These are phyloP conservation scores for Voacanga thouarsii DNA, from an alignment of 257 asterid genomes.

Conservation along the genomic window DNA sequence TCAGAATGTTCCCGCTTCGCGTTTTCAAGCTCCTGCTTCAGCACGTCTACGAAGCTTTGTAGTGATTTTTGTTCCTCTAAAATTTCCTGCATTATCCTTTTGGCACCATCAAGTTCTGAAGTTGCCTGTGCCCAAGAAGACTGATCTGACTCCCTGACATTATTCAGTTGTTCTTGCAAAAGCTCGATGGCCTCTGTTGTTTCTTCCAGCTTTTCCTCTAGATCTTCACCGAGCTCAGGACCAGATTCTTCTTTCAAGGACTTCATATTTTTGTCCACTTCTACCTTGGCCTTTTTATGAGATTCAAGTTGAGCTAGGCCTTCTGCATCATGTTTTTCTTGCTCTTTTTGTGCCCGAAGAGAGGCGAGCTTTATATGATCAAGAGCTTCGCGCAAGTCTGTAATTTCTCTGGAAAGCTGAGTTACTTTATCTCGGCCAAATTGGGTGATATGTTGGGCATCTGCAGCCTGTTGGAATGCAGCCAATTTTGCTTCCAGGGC, in stretches of 20 bases:
- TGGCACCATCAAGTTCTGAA: conserved; percentile 46
- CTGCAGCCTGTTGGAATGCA: conserved; percentile 57
- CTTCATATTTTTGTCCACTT: conserved; percentile 35
- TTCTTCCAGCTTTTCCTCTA: conserved; percentile 55
- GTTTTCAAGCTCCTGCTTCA: conserved; percentile 39
- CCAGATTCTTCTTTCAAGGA: conserved; percentile 38
- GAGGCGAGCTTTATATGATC: conserved; percentile 45
- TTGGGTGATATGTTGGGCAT: conserved; percentile 40
- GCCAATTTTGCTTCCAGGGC: conserved; percentile 42
- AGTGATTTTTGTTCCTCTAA: conserved; percentile 36
- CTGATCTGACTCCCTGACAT: conserved; percentile 41
- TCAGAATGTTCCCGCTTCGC: conserved; percentile 32
- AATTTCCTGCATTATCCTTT: conserved; percentile 35
- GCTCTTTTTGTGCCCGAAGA: conserved; percentile 47
- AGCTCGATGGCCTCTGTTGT: conserved; percentile 47
- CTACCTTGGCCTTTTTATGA: conserved; percentile 37
- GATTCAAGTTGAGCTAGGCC: conserved; percentile 39
- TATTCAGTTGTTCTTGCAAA: conserved; percentile 51
- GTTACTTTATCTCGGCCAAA: conserved; percentile 36
- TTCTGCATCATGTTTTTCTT: conserved; percentile 37
- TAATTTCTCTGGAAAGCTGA: conserved; percentile 52
- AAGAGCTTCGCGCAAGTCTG: conserved; percentile 31
- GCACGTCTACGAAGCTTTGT: conserved; percentile 25
- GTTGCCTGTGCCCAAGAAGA: conserved; percentile 21
- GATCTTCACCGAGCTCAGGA: conserved; percentile 26